phyloP scores from a whole-genome alignment of 768 basidiomycete genomes.

The Xanthoconium purpureum region DNA sequence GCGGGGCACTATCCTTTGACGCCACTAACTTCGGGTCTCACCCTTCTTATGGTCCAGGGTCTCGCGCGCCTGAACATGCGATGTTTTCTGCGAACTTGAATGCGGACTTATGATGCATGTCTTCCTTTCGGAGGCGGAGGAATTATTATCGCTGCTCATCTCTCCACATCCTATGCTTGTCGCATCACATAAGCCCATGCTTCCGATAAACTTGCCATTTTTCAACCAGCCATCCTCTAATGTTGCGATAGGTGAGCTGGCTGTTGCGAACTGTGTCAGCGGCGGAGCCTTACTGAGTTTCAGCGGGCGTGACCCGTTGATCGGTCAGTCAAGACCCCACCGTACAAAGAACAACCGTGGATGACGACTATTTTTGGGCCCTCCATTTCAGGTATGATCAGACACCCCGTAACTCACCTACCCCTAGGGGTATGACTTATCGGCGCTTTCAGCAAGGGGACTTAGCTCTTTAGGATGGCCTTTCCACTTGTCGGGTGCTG shows the following conservation, averaged over 20 bases:
- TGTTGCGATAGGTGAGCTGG: conserved; percentile 11
- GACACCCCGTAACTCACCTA: not conserved
- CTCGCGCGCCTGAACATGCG: conserved; percentile 48
- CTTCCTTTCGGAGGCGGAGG: conserved; percentile 19
- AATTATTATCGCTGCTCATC: conserved; percentile 21
- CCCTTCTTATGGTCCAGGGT: conserved; percentile 54
- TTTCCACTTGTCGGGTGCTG: too few relatives aligned
- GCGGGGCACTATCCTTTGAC: conserved; percentile 52
- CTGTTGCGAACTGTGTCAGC: conserved; percentile 34
- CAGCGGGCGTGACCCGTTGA: conserved; percentile 45
- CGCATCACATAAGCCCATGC: conserved; percentile 54
- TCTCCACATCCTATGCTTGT: conserved; percentile 33
- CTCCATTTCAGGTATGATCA: not conserved
- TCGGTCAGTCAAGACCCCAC: conserved; percentile 3
- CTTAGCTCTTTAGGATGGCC: too few relatives aligned
- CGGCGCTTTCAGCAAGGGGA: too few relatives aligned
- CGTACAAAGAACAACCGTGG: conserved; percentile 14
- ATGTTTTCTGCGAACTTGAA: conserved; percentile 9
- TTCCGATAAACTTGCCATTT: conserved; percentile 63
- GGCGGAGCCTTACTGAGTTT: conserved; percentile 63
- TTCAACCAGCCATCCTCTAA: conserved; percentile 37
- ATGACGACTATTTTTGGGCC: conserved; percentile 3
- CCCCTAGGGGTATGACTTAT: not conserved
- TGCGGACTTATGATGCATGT: conserved; percentile 16
- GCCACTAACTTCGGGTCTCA: conserved; percentile 65